phyloP scores from a whole-genome alignment of 495 filamentous ascomycete species.

The Annulohypoxylon stygium region DNA sequence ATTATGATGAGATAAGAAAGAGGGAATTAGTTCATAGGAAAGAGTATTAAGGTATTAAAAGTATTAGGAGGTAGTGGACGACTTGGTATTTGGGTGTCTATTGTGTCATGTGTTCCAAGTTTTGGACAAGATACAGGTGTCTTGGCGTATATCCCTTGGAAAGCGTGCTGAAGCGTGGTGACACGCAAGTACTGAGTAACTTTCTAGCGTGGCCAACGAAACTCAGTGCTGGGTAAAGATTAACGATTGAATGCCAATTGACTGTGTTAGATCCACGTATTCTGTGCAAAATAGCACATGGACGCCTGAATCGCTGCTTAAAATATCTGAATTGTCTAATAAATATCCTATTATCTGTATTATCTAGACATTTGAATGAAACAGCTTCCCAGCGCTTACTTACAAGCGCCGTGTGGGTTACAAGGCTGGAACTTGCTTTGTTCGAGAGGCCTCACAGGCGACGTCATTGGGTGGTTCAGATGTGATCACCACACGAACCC shows the following conservation, averaged over 20 bases:
- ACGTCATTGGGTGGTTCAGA: constrained; percentile 45
- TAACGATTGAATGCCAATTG: not conserved
- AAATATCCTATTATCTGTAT: constrained; percentile 16
- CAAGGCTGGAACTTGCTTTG: constrained; percentile 36
- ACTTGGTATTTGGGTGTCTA: constrained; percentile 6
- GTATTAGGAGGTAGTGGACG: constrained; percentile 10
- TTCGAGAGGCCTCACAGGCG: constrained; percentile 41
- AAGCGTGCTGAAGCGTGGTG: not conserved
- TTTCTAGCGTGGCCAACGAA: constrained; percentile 33
- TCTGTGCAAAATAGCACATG: constrained; percentile 32
- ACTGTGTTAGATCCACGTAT: not conserved
- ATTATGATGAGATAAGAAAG: not conserved
- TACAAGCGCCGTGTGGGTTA: constrained; percentile 47
- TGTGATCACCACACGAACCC: constrained; percentile 38
- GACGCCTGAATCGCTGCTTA: constrained; percentile 6
- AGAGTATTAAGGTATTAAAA: not conserved
- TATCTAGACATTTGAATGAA: constrained; percentile 12
- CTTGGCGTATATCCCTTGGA: constrained; percentile 24
- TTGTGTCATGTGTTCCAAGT: constrained; percentile 26
- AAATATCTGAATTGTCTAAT: not conserved
- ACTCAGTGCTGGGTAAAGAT: constrained; percentile 23
- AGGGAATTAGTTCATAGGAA: constrained; percentile 19
- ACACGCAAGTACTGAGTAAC: not conserved
- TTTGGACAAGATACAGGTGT: constrained; percentile 17
- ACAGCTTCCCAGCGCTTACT: constrained; percentile 40